Percentiles rank a stretch among this genome's conserved stretches.
These are phyloP conservation scores for Candida railenensis DNA, from an alignment of 805 yeast genomes.

Conservation along the genomic window DNA sequence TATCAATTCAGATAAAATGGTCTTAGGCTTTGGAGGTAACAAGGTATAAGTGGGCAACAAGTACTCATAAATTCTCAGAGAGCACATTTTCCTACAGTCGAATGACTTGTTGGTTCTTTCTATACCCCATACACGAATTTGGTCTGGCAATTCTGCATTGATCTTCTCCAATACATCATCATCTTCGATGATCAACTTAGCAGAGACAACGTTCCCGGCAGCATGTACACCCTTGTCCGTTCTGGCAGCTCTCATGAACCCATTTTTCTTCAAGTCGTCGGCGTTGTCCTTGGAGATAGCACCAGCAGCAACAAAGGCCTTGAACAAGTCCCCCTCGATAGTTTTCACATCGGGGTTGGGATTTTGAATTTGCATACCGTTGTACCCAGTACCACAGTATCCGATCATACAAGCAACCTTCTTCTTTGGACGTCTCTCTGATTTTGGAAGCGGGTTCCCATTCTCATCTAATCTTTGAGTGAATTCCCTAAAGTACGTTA, in stretches of 20 bases:
- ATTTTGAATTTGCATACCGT: constrained; percentile 80
- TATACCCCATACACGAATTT: constrained; percentile 90
- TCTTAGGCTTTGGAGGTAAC: constrained; percentile 82
- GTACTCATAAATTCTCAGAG: constrained; percentile 94
- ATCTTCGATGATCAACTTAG: constrained; percentile 83
- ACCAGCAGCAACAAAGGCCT: constrained; percentile 82
- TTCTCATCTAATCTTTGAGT: constrained; percentile 54
- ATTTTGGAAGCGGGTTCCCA: constrained; percentile 57
- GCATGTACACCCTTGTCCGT: constrained; percentile 98
- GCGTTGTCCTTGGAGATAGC: constrained; percentile 86
- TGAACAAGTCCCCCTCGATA: constrained; percentile 85
- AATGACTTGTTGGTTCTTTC: constrained; percentile 86
- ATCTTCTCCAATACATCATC: constrained; percentile 69
- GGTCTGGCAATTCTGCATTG: constrained; percentile 75
- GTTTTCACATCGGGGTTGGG: constrained; percentile 82
- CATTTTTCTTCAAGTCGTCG: constrained; percentile 81
- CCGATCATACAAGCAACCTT: constrained; percentile 91
- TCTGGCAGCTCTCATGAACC: constrained; percentile 84
- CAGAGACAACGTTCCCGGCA: constrained; percentile 86
- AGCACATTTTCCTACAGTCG: constrained; percentile 93
- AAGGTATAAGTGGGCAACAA: constrained; percentile 88
- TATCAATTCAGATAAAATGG: constrained; percentile 62
- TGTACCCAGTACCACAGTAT: constrained; percentile 94
- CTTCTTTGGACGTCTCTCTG: constrained; percentile 75
- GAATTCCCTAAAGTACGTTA: constrained; percentile 24